Conservation (phyloP, 768 basidiomycete species). For the Trametes sanguinea region DNA sequence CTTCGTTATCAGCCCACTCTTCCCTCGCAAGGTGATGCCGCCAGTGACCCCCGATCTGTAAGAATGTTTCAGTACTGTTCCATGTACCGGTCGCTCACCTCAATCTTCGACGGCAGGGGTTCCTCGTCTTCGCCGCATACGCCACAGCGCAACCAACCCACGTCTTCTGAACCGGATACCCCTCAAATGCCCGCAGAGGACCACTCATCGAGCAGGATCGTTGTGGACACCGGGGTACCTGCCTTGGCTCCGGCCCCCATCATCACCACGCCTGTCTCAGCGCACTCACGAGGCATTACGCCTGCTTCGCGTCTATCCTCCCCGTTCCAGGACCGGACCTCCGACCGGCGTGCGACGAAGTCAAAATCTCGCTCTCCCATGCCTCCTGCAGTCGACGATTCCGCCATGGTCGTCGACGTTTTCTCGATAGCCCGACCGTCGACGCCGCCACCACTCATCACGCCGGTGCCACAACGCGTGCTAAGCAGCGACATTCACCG, state of each 20-base stretch:
- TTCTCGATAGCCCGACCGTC: conserved; percentile 5
- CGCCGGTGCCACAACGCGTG: conserved; percentile 30
- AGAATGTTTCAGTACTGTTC: background rate
- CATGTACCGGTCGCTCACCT: too few relatives aligned
- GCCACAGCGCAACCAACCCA: background rate
- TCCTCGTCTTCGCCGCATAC: conserved; percentile 14
- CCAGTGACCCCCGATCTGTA: conserved; percentile 11
- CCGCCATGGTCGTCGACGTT: conserved; percentile 11
- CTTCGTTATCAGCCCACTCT: conserved; percentile 22
- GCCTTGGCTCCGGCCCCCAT: conserved; percentile 19
- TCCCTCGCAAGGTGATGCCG: conserved; percentile 22
- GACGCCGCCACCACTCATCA: conserved; percentile 33
- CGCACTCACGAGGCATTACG: conserved; percentile 26
- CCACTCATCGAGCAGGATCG: background rate
- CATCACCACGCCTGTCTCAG: conserved; percentile 16
- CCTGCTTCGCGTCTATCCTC: conserved; percentile 33
- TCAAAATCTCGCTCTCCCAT: conserved; percentile 19
- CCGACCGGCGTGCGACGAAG: conserved; percentile 22
- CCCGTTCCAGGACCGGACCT: conserved; percentile 33
- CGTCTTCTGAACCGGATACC: background rate
- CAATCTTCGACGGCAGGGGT: background rate
- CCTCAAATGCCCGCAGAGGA: background rate
- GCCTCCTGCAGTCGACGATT: conserved; percentile 12
- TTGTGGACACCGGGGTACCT: background rate
- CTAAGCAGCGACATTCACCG: conserved; percentile 60